Conservation (phyloP, 768 basidiomycete genomes). For the Trametes meyenii region DNA sequence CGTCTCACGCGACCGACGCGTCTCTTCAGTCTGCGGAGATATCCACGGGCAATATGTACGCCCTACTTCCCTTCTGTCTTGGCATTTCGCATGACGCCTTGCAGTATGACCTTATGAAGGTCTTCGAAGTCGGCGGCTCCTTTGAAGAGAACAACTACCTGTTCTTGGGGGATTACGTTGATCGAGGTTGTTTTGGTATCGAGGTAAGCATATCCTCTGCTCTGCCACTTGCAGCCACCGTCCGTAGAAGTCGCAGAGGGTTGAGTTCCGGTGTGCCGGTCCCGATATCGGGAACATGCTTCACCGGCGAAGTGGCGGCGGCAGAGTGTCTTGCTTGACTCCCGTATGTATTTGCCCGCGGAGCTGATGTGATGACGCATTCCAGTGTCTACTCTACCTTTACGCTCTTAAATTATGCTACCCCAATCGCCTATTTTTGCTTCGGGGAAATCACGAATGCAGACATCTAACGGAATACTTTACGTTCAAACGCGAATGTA, state of each 20-base stretch:
- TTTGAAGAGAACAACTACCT: constrained; percentile 84
- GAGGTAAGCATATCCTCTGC: constrained; percentile 48
- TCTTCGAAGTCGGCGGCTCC: constrained; percentile 93
- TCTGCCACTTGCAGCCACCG: neutral
- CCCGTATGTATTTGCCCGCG: neutral
- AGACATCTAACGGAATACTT: constrained; percentile 96
- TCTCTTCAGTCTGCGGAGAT: constrained; percentile 83
- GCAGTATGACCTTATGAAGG: constrained; percentile 97
- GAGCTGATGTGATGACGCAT: neutral
- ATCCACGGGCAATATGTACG: constrained; percentile 96
- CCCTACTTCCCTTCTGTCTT: neutral
- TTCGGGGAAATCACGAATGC: constrained; percentile 98
- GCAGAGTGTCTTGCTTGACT: too few species aligned
- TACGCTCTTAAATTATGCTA: constrained; percentile 92
- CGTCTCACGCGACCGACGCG: constrained; percentile 9
- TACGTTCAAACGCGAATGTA: constrained; percentile 97
- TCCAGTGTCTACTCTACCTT: constrained; percentile 86
- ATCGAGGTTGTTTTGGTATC: constrained; percentile 91
- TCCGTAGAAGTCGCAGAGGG: too few species aligned
- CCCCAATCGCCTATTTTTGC: constrained; percentile 77
- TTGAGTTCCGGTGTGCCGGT: too few species aligned
- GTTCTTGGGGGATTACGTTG: constrained; percentile 97
- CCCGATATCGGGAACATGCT: too few species aligned
- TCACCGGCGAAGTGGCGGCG: too few species aligned
- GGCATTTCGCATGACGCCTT: neutral